Percentiles rank a stretch among this genome's conserved stretches.
These are phyloP conservation scores for Rhamnella rubrinervis DNA, from an alignment of 331 rosid species.

Conservation along the genomic window DNA sequence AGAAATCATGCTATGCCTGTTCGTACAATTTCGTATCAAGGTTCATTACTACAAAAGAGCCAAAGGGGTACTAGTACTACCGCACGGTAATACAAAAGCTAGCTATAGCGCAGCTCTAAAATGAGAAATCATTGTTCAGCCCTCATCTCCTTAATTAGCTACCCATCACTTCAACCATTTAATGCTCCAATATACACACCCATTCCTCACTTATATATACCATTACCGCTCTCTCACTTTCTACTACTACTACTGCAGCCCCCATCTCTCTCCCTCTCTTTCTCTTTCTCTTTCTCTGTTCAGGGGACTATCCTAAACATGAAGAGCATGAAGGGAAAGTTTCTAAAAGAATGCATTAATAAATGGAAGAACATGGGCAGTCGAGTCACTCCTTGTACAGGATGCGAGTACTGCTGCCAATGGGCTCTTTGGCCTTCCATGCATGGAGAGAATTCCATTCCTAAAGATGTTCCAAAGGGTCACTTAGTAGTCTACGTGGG, in stretches of 20 bases:
- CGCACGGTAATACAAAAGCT: slow-evolving; percentile 13
- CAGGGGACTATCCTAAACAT: background rate
- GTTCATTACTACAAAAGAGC: slow-evolving; percentile 24
- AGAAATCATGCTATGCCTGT: slow-evolving; percentile 37
- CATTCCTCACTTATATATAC: slow-evolving; percentile 54
- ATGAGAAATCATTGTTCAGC: background rate
- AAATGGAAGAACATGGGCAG: slow-evolving; percentile 66
- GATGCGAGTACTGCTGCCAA: slow-evolving; percentile 52
- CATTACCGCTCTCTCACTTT: slow-evolving; percentile 30
- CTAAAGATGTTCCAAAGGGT: slow-evolving; percentile 94
- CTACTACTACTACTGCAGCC: slow-evolving; percentile 15
- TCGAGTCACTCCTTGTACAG: slow-evolving; percentile 43
- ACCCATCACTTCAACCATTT: slow-evolving; percentile 57
- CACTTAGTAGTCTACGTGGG: slow-evolving; percentile 92
- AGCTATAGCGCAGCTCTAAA: slow-evolving; percentile 3
- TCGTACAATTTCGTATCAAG: slow-evolving; percentile 71
- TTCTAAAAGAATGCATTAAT: slow-evolving; percentile 55
- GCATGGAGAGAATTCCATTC: slow-evolving; percentile 54
- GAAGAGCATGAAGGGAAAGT: slow-evolving; percentile 58
- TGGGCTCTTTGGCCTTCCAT: slow-evolving; percentile 52
- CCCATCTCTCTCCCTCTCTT: slow-evolving; percentile 4
- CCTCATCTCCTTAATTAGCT: slow-evolving; percentile 13
- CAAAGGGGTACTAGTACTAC: slow-evolving; percentile 20
- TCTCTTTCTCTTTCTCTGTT: slow-evolving; percentile 2
- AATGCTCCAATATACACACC: slow-evolving; percentile 38